Percentiles rank a stretch among this genome's conserved stretches.
Evolutionary conservation across 1,284 basidiomycete species (phyloP).

Genomic region (Puccinia novopanici): DNA sequence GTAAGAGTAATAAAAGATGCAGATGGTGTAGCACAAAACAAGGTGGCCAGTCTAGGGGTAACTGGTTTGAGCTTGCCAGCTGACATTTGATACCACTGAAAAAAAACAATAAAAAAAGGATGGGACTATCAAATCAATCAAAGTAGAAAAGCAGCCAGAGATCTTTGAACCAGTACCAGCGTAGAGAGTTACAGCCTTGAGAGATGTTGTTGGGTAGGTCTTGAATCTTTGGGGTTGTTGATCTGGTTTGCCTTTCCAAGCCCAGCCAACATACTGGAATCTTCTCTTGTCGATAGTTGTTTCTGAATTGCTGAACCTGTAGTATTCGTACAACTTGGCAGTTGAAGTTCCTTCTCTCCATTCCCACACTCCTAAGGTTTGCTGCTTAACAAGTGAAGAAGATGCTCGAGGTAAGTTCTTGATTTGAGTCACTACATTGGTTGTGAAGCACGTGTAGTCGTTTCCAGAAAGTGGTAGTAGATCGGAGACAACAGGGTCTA

Average conservation of each 20-base stretch:
- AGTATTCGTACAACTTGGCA: not conserved
- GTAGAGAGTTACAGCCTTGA: not conserved
- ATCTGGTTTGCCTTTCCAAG: not conserved
- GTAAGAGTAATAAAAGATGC: too few species aligned
- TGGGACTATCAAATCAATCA: slow-evolving; percentile 13
- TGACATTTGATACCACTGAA: slow-evolving; percentile 19
- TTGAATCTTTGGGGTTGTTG: not conserved
- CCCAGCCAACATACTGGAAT: not conserved
- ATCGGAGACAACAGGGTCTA: too few species aligned
- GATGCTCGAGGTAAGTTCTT: not conserved
- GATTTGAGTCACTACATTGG: not conserved
- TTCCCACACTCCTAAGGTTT: not conserved
- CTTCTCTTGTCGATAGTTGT: not conserved
- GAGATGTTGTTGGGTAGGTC: not conserved
- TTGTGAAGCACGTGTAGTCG: not conserved
- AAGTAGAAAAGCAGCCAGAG: slow-evolving; percentile 8
- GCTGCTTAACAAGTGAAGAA: not conserved
- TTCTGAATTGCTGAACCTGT: not conserved
- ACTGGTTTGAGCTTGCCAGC: too few species aligned
- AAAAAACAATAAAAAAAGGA: slow-evolving; percentile 17
- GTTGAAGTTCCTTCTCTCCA: slow-evolving; percentile 10
- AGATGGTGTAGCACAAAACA: too few species aligned
- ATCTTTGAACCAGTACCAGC: slow-evolving; percentile 25
- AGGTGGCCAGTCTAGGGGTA: too few species aligned
- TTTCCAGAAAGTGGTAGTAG: too few species aligned